These are phyloP conservation scores for Fusarium goolgardi DNA, from an alignment of 2,329 filamentous ascomycete genomes.

Conservation along the genomic window DNA sequence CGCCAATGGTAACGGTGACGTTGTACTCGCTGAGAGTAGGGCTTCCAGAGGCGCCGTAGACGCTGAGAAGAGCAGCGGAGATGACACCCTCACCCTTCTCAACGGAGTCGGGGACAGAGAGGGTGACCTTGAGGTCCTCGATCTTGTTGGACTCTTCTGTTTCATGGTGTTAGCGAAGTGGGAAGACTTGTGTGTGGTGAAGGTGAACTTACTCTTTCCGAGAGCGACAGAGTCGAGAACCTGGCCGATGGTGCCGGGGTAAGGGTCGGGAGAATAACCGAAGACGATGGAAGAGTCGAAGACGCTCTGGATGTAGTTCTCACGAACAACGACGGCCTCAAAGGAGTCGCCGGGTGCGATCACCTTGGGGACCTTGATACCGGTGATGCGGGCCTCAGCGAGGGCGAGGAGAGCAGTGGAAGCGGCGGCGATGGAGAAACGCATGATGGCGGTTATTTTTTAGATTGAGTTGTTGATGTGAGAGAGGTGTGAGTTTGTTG, in stretches of 20 bases:
- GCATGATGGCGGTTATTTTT: conserved; percentile 35
- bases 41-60: conserved; percentile 45
- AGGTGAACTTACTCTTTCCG: conserved; percentile 48
- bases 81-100: conserved; percentile 44
- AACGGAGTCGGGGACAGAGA: conserved; percentile 42
- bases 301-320: conserved; percentile 59
- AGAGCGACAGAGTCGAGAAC: conserved; percentile 51
- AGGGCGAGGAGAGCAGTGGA: conserved; percentile 45
- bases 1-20: conserved; percentile 40
- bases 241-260: conserved; percentile 47
- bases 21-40: conserved; percentile 45
- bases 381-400: conserved; percentile 56
- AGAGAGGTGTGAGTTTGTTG: background rate
- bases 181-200: background rate
- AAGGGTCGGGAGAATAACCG: conserved; percentile 50
- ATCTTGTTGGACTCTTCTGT: conserved; percentile 36
- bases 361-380: conserved; percentile 56
- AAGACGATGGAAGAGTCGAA: conserved; percentile 60
- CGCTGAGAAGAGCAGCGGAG: conserved; percentile 46
- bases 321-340: conserved; percentile 54
- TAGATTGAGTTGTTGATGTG: background rate
- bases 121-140: conserved; percentile 45
- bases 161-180: background rate
- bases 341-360: conserved; percentile 55
- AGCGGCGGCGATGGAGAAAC: conserved; percentile 44